Conservation (phyloP, 1,284 basidiomycete genomes). For the Moesziomyces globuligerus region DNA sequence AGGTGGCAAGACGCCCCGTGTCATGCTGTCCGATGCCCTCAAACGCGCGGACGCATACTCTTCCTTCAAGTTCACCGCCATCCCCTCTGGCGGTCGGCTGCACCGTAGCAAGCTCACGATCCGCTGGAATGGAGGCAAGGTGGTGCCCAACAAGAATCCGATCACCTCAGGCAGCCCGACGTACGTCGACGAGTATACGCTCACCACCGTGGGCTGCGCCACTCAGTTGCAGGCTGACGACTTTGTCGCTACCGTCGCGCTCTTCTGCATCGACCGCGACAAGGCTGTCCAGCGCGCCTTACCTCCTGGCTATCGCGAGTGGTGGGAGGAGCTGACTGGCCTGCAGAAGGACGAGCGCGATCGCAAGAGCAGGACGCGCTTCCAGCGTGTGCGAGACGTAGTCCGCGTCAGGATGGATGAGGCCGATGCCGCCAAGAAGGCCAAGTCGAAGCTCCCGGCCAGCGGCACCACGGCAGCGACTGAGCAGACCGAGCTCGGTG, state of each 20-base stretch:
- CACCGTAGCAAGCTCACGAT: slow-evolving; percentile 57
- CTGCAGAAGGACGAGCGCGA: slow-evolving; percentile 76
- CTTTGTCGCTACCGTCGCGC: slow-evolving; percentile 85
- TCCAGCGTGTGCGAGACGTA: slow-evolving; percentile 73
- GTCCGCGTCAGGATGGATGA: slow-evolving; percentile 73
- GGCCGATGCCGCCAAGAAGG: slow-evolving; percentile 47
- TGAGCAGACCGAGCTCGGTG: slow-evolving; percentile 43
- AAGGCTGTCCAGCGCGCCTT: slow-evolving; percentile 70
- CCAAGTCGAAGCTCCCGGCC: slow-evolving; percentile 32
- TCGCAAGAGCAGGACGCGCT: slow-evolving; percentile 73
- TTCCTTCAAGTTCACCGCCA: slow-evolving; percentile 73
- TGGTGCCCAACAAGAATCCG: slow-evolving; percentile 64
- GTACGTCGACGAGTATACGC: slow-evolving; percentile 77
- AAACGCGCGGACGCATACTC: slow-evolving; percentile 76
- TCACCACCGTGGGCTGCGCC: slow-evolving; percentile 86
- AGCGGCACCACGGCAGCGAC: slow-evolving; percentile 13
- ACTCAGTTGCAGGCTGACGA: slow-evolving; percentile 85
- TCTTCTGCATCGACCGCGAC: slow-evolving; percentile 72
- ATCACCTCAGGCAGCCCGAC: slow-evolving; percentile 67
- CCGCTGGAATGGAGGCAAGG: slow-evolving; percentile 60
- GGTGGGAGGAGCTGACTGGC: slow-evolving; percentile 91
- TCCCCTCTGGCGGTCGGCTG: slow-evolving; percentile 47
- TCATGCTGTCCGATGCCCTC: slow-evolving; percentile 60
- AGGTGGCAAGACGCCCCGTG: slow-evolving; percentile 57
- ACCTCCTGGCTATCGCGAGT: slow-evolving; percentile 83